Evolutionary conservation across 352 stramenopile genomes (phyloP), one percentile per base, ranked within the genome.

Genomic region (Pythium dissimile): DNA sequence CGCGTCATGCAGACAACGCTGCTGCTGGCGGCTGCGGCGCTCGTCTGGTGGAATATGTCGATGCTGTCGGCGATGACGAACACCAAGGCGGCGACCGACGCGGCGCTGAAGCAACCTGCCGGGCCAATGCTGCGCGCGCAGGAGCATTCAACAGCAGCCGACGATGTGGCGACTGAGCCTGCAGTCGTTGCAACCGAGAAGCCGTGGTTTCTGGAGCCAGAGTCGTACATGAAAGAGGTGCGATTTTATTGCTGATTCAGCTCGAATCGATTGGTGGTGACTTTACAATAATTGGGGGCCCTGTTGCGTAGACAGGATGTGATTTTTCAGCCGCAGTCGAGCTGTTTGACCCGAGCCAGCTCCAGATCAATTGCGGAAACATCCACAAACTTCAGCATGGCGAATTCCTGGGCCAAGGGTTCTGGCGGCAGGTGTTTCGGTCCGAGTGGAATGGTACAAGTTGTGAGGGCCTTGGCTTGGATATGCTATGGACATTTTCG

Each of bases 301-400:
- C n/a, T n/a, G n/a, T n/a, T n/a, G n/a, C n/a, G n/a, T n/a, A 89
- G 73, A 73, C 38, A 21, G 79, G 81, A 1, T 92, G 81, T 37
- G 79, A 89, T 39, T 88, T 92, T 43, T 86, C 77, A 2, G 63
- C 64, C 12, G 74, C 73, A 1, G 77, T 92, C 32, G 43, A 55
- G 18, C 43, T 75, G 41, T 87, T 91, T 39, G 72, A 82, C 18
- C 81, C 81, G 0, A 63, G 75, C 10, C 46, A 86, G 28, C 50
- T 91, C 18, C 72, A 85, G 51, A 77, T 91, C 42, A 86, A 88
- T 35, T 91, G 81, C 43, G 69, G 27, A 26, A 91, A 91, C 57
- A 83, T 91, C 15, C 55, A 77, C 15, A 38, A 86, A 39, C 44
- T 91, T 27, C 49, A 75, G 9, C 46, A 66, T 0, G 77, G 65